Evolutionary conservation across 2,329 filamentous ascomycete genomes (phyloP), one percentile per base, ranked within the genome.

Genomic region (Coleophoma crateriformis): DNA sequence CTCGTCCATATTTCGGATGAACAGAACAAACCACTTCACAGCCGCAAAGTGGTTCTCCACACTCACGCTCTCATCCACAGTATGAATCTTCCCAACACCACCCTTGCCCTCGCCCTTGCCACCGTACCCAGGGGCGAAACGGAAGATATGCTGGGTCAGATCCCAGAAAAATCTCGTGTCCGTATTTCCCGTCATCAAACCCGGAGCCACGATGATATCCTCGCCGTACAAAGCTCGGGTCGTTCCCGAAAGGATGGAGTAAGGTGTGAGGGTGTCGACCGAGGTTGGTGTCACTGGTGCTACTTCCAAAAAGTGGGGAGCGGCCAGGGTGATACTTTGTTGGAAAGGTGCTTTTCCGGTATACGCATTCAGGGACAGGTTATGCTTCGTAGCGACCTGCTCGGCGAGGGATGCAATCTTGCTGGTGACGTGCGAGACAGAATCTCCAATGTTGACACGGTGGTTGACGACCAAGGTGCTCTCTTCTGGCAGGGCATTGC

Each of bases 401-500:
- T 13, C 34, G 15, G 45, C 45, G 17, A 47, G 17, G 27, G 15
- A 38, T 17, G 27, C 70, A 55, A 75, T 72, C 43, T 73, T 72
- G 52, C 72, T 65, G 0, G 71, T 71, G 45, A 78, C 68, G 2
- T 73, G 72, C 38, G 65, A 53, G 41, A 76, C 68, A 40, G 77
- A 64, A n/a, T 70, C 59, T 2, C 74, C 54, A 12, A 78, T 68
- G 38, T 75, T 75, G 39, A 80, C 70, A 10, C 77, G 75, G 64
- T 79, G 76, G 57, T 81, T 81, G 40, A 81, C 70, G 1, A 71
- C 68, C 0, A 75, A 68, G 3, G 65, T 69, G 46, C 77, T 70
- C 42, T 72, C 71, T 61, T 80, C 77, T 0, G 77, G 77, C 45
- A 81, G 69, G 2, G 77, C 77, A 50, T 81, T 81, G 53, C 74